Evolutionary conservation across 352 stramenopile genomes (phyloP).

Genomic region (Phytophthora hibernalis): DNA sequence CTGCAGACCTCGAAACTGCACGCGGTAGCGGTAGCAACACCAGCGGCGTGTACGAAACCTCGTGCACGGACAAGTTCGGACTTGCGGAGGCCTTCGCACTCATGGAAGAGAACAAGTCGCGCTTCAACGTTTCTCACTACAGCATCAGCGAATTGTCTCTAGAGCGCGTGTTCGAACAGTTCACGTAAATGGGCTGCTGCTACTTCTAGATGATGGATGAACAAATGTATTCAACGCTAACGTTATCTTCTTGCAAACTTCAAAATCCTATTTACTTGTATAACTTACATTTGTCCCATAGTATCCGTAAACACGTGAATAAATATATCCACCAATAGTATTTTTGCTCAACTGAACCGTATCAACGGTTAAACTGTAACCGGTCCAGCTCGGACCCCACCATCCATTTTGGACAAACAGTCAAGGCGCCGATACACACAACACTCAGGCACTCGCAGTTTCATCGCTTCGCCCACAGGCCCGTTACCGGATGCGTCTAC

Average conservation of each 20-base stretch:
- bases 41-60: conserved; percentile 73
- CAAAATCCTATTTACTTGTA: background rate
- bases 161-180: conserved; percentile 94
- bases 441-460: conserved; percentile 19
- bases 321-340: conserved; percentile 12
- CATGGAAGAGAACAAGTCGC: conserved; percentile 80
- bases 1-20: conserved; percentile 56
- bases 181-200: conserved; percentile 53
- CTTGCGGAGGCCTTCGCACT: conserved; percentile 80
- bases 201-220: background rate
- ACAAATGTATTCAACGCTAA: background rate
- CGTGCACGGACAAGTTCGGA: conserved; percentile 66
- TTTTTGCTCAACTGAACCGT: background rate
- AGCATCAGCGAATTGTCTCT: conserved; percentile 92
- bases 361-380: conserved; percentile 28
- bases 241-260: no score
- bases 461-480: conserved; percentile 18
- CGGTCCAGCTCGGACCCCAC: conserved; percentile 24
- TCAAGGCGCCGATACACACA: background rate
- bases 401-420: conserved; percentile 33
- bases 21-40: conserved; percentile 62
- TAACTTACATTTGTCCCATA: background rate
- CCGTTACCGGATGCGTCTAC: background rate
- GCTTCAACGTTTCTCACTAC: conserved; percentile 88
- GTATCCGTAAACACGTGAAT: conserved; percentile 6